A percentile compares a stretch with the other conserved stretches of the same genome.
Evolutionary conservation across 371 early-diverging fungal species (phyloP).

Genomic region (Basidiobolus meristosporus): DNA sequence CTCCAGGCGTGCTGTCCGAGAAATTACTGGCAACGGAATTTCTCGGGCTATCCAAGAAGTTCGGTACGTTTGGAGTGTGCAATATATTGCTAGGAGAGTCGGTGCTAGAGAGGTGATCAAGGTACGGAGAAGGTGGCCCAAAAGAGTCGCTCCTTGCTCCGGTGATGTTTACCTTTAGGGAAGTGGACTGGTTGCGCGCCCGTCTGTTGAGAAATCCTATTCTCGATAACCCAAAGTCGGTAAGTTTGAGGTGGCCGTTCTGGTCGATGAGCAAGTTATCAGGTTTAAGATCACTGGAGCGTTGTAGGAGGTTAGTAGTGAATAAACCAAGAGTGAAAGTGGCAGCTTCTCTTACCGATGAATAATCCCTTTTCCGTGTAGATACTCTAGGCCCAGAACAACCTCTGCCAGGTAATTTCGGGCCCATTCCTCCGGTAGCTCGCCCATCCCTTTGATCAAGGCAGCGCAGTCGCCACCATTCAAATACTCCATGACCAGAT

Average conservation of each 20-base stretch:
- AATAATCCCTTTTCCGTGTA: conserved; percentile 66
- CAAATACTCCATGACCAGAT: conserved; percentile 88
- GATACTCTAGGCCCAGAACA: conserved; percentile 75
- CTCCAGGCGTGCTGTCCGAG: background rate
- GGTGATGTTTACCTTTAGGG: background rate
- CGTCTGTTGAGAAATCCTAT: conserved; percentile 71
- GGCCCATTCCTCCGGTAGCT: conserved; percentile 78
- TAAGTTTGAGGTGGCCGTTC: conserved; percentile 81
- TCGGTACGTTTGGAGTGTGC: background rate
- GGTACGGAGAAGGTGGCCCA: conserved; percentile 4
- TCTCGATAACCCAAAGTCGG: conserved; percentile 86
- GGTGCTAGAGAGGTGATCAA: conserved; percentile 3
- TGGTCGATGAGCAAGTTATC: conserved; percentile 82
- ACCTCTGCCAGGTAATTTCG: conserved; percentile 89
- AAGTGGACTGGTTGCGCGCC: conserved; percentile 29
- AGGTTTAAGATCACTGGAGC: conserved; percentile 60
- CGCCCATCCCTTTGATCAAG: conserved; percentile 67
- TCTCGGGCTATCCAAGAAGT: conserved; percentile 1
- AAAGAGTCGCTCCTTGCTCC: conserved; percentile 4
- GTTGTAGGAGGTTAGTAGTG: background rate
- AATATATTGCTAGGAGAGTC: background rate
- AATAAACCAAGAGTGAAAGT: conserved; percentile 1
- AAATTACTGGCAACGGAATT: conserved; percentile 4
- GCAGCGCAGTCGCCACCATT: conserved; percentile 94
- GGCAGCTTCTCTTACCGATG: conserved; percentile 38